Percentiles rank a stretch among this genome's conserved stretches.
phyloP scores from a whole-genome alignment of 768 basidiomycete species.

The Lentinula aciculospora region DNA sequence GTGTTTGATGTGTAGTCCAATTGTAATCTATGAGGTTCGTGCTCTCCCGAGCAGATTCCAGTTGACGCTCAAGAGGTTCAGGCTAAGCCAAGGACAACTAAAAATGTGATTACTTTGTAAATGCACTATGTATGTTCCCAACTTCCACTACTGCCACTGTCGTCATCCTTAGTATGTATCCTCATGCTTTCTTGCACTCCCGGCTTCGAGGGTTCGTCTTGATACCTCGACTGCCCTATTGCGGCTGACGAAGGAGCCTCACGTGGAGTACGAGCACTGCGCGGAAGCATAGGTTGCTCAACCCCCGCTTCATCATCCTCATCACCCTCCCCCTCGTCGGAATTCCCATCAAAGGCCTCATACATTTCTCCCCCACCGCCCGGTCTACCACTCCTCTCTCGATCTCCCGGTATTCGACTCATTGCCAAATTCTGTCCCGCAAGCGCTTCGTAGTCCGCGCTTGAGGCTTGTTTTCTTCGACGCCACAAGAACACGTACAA shows the following conservation, averaged over 20 bases:
- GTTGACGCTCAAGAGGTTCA: too few species aligned
- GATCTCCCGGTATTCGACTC: slow-evolving; percentile 24
- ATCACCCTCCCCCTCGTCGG: slow-evolving; percentile 53
- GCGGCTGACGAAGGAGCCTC: neutral
- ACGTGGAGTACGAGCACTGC: slow-evolving; percentile 24
- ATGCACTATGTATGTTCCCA: slow-evolving; percentile 4
- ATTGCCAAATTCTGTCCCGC: slow-evolving; percentile 72
- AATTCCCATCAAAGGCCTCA: slow-evolving; percentile 90
- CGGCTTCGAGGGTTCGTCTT: neutral
- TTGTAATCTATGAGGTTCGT: neutral
- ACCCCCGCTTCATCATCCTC: slow-evolving; percentile 38
- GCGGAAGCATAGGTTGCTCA: slow-evolving; percentile 58
- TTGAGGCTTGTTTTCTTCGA: slow-evolving; percentile 28
- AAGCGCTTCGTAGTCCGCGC: slow-evolving; percentile 51
- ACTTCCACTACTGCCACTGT: slow-evolving; percentile 5
- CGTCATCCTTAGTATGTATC: neutral
- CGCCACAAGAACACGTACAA: slow-evolving; percentile 70
- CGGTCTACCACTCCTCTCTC: slow-evolving; percentile 22
- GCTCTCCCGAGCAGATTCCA: too few species aligned
- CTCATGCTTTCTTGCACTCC: neutral
- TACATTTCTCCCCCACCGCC: slow-evolving; percentile 63
- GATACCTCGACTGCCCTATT: neutral
- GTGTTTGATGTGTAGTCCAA: neutral
- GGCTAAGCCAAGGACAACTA: too few species aligned
- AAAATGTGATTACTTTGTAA: neutral